phyloP scores from a whole-genome alignment of 1,284 basidiomycete genomes.

The Ceratobasidium sp. region DNA sequence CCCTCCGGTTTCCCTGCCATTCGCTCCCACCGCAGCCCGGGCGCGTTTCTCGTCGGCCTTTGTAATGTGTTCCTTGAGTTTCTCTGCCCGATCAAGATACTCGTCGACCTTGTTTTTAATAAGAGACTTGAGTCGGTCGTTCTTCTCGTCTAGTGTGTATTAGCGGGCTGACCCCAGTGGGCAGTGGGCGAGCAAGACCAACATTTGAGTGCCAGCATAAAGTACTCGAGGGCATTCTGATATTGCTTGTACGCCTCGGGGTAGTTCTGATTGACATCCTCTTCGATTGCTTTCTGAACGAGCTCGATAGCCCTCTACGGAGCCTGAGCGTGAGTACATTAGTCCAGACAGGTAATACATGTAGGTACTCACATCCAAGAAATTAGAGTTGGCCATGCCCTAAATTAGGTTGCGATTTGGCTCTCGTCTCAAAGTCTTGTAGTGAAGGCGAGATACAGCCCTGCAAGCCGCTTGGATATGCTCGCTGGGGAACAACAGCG shows the following conservation, averaged over 20 bases:
- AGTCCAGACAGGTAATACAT: neutral
- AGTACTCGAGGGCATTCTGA: slow-evolving; percentile 96
- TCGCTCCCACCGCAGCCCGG: slow-evolving; percentile 79
- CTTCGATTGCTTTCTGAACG: slow-evolving; percentile 94
- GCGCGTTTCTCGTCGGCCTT: slow-evolving; percentile 71
- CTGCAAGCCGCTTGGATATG: neutral
- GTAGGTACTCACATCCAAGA: slow-evolving; percentile 54
- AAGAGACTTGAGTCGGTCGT: slow-evolving; percentile 87
- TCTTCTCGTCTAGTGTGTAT: slow-evolving; percentile 82
- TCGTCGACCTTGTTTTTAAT: slow-evolving; percentile 92
- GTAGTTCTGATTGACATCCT: slow-evolving; percentile 94
- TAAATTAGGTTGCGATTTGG: too few species aligned
- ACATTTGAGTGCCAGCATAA: slow-evolving; percentile 91
- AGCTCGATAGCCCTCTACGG: slow-evolving; percentile 90
- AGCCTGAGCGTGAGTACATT: neutral
- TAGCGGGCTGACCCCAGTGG: neutral
- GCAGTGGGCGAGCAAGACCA: slow-evolving; percentile 44
- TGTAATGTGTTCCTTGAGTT: slow-evolving; percentile 83
- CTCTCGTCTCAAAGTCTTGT: neutral
- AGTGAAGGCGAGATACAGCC: neutral
- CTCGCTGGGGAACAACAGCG: too few species aligned
- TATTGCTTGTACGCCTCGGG: slow-evolving; percentile 92
- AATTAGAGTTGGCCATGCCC: slow-evolving; percentile 53
- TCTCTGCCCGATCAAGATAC: slow-evolving; percentile 92
- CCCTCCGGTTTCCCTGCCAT: slow-evolving; percentile 68